phyloP scores from a whole-genome alignment of 371 early-diverging fungal genomes.

The Mucor piriformis region DNA sequence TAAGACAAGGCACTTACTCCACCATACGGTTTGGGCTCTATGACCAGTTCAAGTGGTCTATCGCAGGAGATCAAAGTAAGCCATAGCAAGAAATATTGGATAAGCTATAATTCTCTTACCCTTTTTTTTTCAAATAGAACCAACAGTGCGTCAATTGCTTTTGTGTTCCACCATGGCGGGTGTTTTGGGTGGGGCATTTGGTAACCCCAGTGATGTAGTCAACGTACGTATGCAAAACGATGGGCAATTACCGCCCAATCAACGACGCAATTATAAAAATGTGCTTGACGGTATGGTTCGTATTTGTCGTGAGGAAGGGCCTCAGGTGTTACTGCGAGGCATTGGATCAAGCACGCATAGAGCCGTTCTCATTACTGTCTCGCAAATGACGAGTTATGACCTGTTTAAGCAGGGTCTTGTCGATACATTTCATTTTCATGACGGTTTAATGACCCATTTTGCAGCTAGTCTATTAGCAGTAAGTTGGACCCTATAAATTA shows the following conservation, averaged over 20 bases:
- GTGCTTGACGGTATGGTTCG: conserved; percentile 68
- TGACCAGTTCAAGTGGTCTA: conserved; percentile 57
- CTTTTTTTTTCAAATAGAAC: conserved; percentile 28
- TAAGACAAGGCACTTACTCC: conserved; percentile 75
- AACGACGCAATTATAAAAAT: conserved; percentile 67
- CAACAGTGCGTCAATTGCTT: conserved; percentile 54
- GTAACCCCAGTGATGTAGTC: conserved; percentile 77
- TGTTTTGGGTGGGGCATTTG: conserved; percentile 68
- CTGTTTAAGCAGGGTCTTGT: conserved; percentile 61
- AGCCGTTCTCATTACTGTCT: conserved; percentile 69
- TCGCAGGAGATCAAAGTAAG: conserved; percentile 52
- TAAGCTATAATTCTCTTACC: too few relatives aligned
- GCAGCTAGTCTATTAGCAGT: conserved; percentile 65
- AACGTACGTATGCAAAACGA: conserved; percentile 80
- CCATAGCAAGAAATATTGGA: too few relatives aligned
- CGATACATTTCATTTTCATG: conserved; percentile 45
- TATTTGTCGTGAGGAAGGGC: conserved; percentile 66
- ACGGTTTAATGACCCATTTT: conserved; percentile 66
- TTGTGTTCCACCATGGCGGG: conserved; percentile 68
- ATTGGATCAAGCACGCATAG: conserved; percentile 66
- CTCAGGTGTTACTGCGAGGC: conserved; percentile 59
- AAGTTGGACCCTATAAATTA: conserved; percentile 14
- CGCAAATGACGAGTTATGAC: conserved; percentile 71
- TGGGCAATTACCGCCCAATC: conserved; percentile 61
- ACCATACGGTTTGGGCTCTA: conserved; percentile 74